Conservation (phyloP, 352 stramenopile genomes). For the Globisporangium mamillatum region DNA sequence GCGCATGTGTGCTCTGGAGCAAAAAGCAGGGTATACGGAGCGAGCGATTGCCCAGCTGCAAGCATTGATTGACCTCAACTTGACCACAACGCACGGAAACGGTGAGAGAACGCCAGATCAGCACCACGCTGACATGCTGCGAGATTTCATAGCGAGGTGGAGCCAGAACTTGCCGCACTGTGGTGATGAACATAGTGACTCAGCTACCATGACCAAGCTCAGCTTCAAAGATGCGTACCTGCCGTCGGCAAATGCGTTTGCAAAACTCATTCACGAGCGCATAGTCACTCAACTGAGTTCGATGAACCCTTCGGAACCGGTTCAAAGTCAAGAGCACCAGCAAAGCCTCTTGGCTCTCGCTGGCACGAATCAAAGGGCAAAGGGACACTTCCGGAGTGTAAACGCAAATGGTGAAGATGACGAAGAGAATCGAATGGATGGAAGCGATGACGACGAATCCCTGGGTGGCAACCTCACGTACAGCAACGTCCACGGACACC, state of each 20-base stretch:
- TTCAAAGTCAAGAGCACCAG: slow-evolving; percentile 35
- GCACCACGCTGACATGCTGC: slow-evolving; percentile 18
- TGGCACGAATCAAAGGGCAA: slow-evolving; percentile 18
- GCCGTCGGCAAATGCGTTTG: slow-evolving; percentile 16
- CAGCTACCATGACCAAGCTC: background rate
- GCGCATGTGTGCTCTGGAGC: slow-evolving; percentile 52
- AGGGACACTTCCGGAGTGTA: background rate
- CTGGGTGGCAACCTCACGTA: slow-evolving; percentile 40
- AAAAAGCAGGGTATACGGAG: slow-evolving; percentile 54
- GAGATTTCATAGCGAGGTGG: slow-evolving; percentile 36
- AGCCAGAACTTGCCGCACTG: slow-evolving; percentile 22
- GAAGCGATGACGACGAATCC: slow-evolving; percentile 7
- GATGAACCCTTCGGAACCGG: slow-evolving; percentile 32
- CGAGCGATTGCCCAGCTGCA: slow-evolving; percentile 63
- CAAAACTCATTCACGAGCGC: slow-evolving; percentile 19
- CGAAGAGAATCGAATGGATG: slow-evolving; percentile 6
- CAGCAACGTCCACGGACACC: slow-evolving; percentile 80
- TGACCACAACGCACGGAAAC: slow-evolving; percentile 4
- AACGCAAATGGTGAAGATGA: background rate
- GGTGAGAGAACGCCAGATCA: background rate
- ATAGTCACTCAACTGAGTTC: slow-evolving; percentile 17
- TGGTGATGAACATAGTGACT: slow-evolving; percentile 21
- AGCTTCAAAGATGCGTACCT: slow-evolving; percentile 7
- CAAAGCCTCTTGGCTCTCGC: slow-evolving; percentile 37
- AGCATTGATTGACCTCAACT: slow-evolving; percentile 56